Evolutionary conservation across 2,329 filamentous ascomycete genomes (phyloP).

Genomic region (Penicillium sp.): DNA sequence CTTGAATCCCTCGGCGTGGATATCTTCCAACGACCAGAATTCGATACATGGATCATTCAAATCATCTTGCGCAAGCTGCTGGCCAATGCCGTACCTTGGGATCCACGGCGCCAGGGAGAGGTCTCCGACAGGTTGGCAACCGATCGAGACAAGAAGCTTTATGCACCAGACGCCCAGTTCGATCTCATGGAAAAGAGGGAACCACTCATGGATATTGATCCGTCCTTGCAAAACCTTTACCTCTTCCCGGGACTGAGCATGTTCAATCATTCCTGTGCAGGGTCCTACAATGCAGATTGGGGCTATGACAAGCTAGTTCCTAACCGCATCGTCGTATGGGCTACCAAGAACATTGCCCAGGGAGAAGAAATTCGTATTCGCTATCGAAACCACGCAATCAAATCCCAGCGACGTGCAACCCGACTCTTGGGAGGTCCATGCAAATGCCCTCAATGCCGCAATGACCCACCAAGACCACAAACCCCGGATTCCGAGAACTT

Average conservation of each 20-base stretch:
- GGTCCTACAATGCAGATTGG: slow-evolving; percentile 38
- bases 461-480: neutral
- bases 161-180: slow-evolving; percentile 19
- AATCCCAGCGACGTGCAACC: slow-evolving; percentile 11
- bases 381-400: slow-evolving; percentile 23
- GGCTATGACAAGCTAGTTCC: slow-evolving; percentile 36
- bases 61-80: slow-evolving; percentile 42
- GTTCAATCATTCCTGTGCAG: slow-evolving; percentile 39
- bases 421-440: slow-evolving; percentile 28
- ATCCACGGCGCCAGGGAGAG: slow-evolving; percentile 24
- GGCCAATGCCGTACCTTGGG: slow-evolving; percentile 41
- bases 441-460: slow-evolving; percentile 16
- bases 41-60: slow-evolving; percentile 49
- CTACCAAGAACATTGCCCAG: slow-evolving; percentile 30
- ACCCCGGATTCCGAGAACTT: neutral
- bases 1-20: slow-evolving; percentile 43
- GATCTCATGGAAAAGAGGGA: neutral
- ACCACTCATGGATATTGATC: slow-evolving; percentile 23
- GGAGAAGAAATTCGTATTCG: slow-evolving; percentile 38
- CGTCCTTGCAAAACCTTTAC: slow-evolving; percentile 38
- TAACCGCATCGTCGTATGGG: slow-evolving; percentile 41
- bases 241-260: slow-evolving; percentile 42
- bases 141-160: slow-evolving; percentile 18
- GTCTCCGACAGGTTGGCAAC: slow-evolving; percentile 12
- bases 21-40: slow-evolving; percentile 45